Conservation (phyloP, 768 basidiomycete species). For the Termitomyces sp. region DNA sequence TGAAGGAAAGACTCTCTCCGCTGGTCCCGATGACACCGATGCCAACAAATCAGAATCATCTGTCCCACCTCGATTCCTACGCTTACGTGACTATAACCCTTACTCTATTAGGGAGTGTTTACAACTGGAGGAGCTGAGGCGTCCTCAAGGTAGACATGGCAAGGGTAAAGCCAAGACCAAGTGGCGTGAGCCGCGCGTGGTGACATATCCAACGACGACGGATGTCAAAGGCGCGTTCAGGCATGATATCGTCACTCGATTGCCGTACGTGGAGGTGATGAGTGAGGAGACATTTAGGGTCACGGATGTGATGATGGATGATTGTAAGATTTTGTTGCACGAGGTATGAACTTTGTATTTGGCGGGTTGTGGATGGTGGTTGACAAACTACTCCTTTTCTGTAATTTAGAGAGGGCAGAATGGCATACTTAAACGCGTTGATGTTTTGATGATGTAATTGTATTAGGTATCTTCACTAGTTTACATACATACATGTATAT, state of each 20-base stretch:
- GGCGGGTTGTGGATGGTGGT: neutral
- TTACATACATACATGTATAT: neutral
- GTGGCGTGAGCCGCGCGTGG: slow-evolving; percentile 34
- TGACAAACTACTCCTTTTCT: neutral
- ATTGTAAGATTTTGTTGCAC: slow-evolving; percentile 44
- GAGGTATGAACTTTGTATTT: slow-evolving; percentile 31
- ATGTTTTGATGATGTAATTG: slow-evolving; percentile 42
- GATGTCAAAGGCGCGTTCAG: slow-evolving; percentile 43
- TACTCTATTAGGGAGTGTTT: slow-evolving; percentile 21
- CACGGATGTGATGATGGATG: slow-evolving; percentile 59
- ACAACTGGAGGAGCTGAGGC: slow-evolving; percentile 9
- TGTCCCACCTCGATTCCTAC: slow-evolving; percentile 21
- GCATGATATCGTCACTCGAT: slow-evolving; percentile 42
- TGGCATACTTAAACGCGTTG: slow-evolving; percentile 37
- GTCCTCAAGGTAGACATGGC: neutral
- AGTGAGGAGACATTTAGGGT: slow-evolving; percentile 46
- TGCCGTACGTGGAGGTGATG: slow-evolving; percentile 51
- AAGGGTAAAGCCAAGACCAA: slow-evolving; percentile 25
- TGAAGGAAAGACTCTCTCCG: neutral
- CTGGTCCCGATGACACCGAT: neutral
- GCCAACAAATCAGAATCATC: neutral
- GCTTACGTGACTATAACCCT: slow-evolving; percentile 38
- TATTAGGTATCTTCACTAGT: neutral
- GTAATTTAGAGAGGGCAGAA: slow-evolving; percentile 32
- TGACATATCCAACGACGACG: slow-evolving; percentile 38